Evolutionary conservation across 2,329 filamentous ascomycete species (phyloP).

Genomic region (Didymella pinodella): DNA sequence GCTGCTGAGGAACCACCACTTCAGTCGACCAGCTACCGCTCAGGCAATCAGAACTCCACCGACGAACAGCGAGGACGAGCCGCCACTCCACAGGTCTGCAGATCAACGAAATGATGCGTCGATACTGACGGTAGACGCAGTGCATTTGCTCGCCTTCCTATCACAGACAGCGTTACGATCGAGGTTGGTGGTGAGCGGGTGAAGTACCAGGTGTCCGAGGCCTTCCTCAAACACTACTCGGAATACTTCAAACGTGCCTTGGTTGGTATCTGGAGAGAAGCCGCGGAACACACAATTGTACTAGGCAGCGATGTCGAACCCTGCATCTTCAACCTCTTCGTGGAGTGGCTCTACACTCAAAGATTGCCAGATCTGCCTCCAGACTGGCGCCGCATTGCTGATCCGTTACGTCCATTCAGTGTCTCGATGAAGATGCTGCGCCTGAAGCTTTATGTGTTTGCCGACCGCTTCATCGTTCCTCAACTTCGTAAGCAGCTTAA

Average conservation of each 20-base stretch:
- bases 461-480: constrained; percentile 20
- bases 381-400: constrained; percentile 18
- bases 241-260: constrained; percentile 25
- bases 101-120: background rate
- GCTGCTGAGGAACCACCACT: constrained; percentile 4
- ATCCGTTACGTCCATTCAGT: constrained; percentile 14
- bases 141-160: constrained; percentile 3
- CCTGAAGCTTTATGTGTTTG: constrained; percentile 22
- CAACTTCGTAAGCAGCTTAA: constrained; percentile 10
- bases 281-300: constrained; percentile 11
- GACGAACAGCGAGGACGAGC: background rate
- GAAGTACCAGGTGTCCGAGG: constrained; percentile 17
- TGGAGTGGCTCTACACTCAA: constrained; percentile 26
- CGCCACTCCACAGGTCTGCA: constrained; percentile 14
- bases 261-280: constrained; percentile 21
- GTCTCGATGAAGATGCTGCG: constrained; percentile 17
- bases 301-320: constrained; percentile 22
- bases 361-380: constrained; percentile 12
- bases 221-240: constrained; percentile 23
- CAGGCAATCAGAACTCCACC: constrained; percentile 1
- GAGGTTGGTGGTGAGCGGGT: constrained; percentile 18
- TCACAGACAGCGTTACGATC: constrained; percentile 13
- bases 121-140: background rate
- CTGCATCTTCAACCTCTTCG: constrained; percentile 21
- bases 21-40: constrained; percentile 10